Evolutionary conservation across 2,329 filamentous ascomycete species (phyloP), one percentile per base, ranked within the genome.

Genomic region (Pseudocercospora crystallina): DNA sequence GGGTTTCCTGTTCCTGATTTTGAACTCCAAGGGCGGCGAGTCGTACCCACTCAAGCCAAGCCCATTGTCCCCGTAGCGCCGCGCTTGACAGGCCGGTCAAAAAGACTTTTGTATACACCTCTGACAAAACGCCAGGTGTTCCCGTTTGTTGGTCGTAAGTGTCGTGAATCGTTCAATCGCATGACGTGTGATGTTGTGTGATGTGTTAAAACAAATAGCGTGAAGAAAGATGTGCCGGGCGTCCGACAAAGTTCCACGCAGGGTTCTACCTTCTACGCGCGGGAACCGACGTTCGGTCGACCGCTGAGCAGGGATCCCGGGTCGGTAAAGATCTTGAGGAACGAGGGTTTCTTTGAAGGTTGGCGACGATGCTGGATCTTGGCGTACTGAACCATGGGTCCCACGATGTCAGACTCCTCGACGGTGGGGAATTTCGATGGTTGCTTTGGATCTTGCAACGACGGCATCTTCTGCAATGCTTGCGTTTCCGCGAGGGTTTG

Each of bases 401-500:
- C 91, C 38, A 96, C 90, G 66, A 96, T 95, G 69, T 95, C 91
- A 62, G 91, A 86, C 63, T 96, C 90, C 45, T 90, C 90, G 30
- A 92, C 81, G 61, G 86, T 84, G 17, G 90, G 90, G 64, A 96
- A 96, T 70, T 96, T 96, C 65, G 87, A 86, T 56, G 87, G 80
- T 65, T 76, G 73, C 69, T 78, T 70, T 49, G 85, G 77, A 65
- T 88, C 84, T 56, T 85, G 76, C 60, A 91, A 80, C 20, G 81
- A 79, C 0, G 87, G 86, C 57, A 90, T 82, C 49, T 81, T 82
- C 52, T 81, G 81, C 36, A 85, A 77, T 29, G 84, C 74, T 51
- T 79, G 73, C 31, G 64, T 77, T 66, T 72, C 79, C 62, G 67
- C 73, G 31, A 69, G 56, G 10, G 63, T 54, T 46, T 65, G 63